These are phyloP conservation scores for Apiotrichum akiyoshidainum DNA, from an alignment of 1,284 basidiomycete species.

Conservation along the genomic window DNA sequence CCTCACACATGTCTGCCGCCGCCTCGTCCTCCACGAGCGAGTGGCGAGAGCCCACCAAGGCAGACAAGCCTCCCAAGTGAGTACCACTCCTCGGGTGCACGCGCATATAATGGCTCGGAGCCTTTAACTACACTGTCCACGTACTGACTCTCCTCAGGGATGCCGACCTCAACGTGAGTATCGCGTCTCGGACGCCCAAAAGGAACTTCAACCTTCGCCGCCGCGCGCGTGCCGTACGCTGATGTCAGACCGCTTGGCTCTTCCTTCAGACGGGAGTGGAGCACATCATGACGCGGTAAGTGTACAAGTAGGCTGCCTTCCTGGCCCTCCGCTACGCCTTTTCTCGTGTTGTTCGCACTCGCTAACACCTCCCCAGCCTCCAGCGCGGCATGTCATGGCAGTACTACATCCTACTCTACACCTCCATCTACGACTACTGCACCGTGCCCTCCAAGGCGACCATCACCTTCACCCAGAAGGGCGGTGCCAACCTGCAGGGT, in stretches of 20 bases:
- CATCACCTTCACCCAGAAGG: slow-evolving; percentile 51
- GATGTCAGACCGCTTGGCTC: slow-evolving; percentile 71
- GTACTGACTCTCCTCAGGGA: slow-evolving; percentile 25
- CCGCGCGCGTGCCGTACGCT: slow-evolving; percentile 1
- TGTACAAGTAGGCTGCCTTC: background rate
- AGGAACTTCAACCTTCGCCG: background rate
- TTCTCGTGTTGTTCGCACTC: background rate
- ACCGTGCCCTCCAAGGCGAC: slow-evolving; percentile 52
- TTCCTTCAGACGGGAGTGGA: slow-evolving; percentile 86
- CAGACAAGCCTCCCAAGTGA: slow-evolving; percentile 42
- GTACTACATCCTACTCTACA: slow-evolving; percentile 90
- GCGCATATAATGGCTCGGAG: too few relatives aligned
- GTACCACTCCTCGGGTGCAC: slow-evolving; percentile 7
- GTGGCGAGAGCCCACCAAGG: slow-evolving; percentile 25
- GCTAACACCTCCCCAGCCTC: slow-evolving; percentile 51
- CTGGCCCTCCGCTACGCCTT: too few relatives aligned
- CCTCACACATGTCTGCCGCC: slow-evolving; percentile 12
- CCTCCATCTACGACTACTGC: slow-evolving; percentile 94
- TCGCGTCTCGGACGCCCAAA: background rate
- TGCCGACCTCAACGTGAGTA: slow-evolving; percentile 30
- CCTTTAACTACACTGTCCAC: background rate
- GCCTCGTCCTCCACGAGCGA: slow-evolving; percentile 8
- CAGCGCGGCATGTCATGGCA: slow-evolving; percentile 85
- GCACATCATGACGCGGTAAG: slow-evolving; percentile 77
- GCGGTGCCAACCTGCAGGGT: slow-evolving; percentile 91